Conservation (phyloP, 805 yeast genomes). For the Sungouiozyma ichnusensis region DNA sequence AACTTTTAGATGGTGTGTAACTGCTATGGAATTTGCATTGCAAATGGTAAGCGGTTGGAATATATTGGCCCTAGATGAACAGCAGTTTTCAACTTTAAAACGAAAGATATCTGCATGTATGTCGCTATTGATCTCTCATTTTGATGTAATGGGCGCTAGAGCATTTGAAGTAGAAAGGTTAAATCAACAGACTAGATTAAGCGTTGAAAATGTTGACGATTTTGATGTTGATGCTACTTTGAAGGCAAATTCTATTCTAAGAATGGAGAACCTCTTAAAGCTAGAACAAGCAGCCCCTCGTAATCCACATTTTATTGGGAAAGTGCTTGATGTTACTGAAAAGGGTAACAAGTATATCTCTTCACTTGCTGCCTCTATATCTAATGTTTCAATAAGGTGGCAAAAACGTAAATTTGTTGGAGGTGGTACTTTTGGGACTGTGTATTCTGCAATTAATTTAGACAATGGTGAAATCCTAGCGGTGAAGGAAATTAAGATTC, state of each 20-base stretch:
- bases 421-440: conserved; percentile 93
- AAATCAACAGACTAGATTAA: conserved; percentile 24
- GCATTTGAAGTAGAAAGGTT: conserved; percentile 49
- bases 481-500: conserved; percentile 88
- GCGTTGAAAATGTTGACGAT: conserved; percentile 31
- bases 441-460: conserved; percentile 80
- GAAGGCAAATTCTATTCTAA: conserved; percentile 52
- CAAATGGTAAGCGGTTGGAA: conserved; percentile 86
- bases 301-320: conserved; percentile 53
- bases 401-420: conserved; percentile 91
- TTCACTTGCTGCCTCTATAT: conserved; percentile 77
- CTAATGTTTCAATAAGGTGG: conserved; percentile 91
- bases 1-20: conserved; percentile 93
- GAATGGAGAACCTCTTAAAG: conserved; percentile 51
- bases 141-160: conserved; percentile 97
- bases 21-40: conserved; percentile 93
- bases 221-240: conserved; percentile 45
- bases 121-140: conserved; percentile 87
- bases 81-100: conserved; percentile 61
- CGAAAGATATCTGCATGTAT: conserved; percentile 87
- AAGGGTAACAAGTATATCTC: conserved; percentile 81
- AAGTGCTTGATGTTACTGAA: conserved; percentile 80
- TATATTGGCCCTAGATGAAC: conserved; percentile 68
- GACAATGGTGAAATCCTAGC: conserved; percentile 97
- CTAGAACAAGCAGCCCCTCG: conserved; percentile 46